phyloP scores from a whole-genome alignment of 768 basidiomycete species.

The Paxillus rubicundulus region DNA sequence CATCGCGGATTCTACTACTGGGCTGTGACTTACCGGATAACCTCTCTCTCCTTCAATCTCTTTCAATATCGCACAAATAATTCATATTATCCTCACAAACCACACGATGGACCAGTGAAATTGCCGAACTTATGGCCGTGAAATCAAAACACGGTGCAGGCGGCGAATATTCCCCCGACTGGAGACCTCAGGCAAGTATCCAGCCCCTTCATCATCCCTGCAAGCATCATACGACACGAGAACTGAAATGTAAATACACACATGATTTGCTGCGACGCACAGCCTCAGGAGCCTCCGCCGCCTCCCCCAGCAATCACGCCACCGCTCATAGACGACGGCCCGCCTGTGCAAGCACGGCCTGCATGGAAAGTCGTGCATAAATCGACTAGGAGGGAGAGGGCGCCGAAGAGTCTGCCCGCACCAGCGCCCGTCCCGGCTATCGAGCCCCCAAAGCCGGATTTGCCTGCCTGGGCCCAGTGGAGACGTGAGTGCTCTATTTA shows the following conservation, averaged over 20 bases:
- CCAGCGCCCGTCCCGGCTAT: constrained; percentile 38
- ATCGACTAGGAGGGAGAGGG: constrained; percentile 52
- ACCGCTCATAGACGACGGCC: constrained; percentile 46
- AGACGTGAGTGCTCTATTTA: constrained; percentile 50
- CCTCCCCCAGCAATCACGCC: constrained; percentile 41
- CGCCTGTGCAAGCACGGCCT: constrained; percentile 52
- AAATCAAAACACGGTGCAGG: constrained; percentile 81
- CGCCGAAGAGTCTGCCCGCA: constrained; percentile 42
- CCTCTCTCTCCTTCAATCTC: neutral
- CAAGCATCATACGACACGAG: neutral
- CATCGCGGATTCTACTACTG: neutral
- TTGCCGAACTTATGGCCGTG: constrained; percentile 78
- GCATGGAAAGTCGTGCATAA: constrained; percentile 77
- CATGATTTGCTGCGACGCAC: neutral
- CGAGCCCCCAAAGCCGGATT: constrained; percentile 46
- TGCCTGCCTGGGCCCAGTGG: constrained; percentile 87
- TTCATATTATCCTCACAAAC: too few species aligned
- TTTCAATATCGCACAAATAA: neutral
- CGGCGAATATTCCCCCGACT: constrained; percentile 75
- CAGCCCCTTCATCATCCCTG: neutral
- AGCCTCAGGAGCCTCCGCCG: constrained; percentile 38
- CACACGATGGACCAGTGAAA: constrained; percentile 51
- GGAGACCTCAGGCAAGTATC: constrained; percentile 57
- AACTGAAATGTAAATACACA: neutral
- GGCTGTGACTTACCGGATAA: neutral